Conservation (phyloP, 352 stramenopile species). For the Phytopythium vexans region DNA sequence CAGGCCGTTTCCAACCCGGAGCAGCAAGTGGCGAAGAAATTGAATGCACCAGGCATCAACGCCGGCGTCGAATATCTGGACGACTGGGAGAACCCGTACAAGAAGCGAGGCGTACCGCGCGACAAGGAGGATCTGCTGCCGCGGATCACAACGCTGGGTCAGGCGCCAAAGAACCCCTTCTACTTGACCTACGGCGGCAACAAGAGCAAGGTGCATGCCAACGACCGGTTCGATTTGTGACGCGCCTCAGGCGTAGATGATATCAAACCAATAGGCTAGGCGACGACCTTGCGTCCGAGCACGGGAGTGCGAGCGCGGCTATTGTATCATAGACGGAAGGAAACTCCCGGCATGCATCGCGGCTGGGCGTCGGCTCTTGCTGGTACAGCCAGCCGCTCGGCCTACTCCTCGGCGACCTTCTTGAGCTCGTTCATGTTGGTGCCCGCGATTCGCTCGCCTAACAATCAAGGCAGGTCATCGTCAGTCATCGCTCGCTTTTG, state of each 20-base stretch:
- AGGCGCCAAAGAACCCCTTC: conserved; percentile 42
- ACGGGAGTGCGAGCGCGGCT: too few species aligned
- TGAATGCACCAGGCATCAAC: conserved; percentile 49
- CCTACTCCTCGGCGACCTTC: conserved; percentile 77
- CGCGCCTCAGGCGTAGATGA: conserved; percentile 2
- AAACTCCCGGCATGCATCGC: neutral
- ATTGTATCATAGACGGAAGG: too few species aligned
- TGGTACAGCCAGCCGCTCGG: neutral
- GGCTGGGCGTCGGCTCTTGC: neutral
- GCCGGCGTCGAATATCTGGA: conserved; percentile 54
- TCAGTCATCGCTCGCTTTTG: conserved; percentile 2
- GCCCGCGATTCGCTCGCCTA: conserved; percentile 65
- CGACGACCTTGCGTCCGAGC: neutral
- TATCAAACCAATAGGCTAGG: neutral
- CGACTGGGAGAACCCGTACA: conserved; percentile 68
- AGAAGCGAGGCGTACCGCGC: conserved; percentile 50
- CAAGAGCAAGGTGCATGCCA: conserved; percentile 64
- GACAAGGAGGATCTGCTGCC: conserved; percentile 48
- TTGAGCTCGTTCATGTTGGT: conserved; percentile 88
- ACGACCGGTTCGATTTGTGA: conserved; percentile 66
- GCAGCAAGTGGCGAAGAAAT: conserved; percentile 22
- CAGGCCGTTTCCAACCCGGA: conserved; percentile 45
- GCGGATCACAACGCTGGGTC: conserved; percentile 38
- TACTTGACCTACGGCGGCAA: conserved; percentile 58
- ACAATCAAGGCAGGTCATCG: conserved; percentile 5